These are phyloP conservation scores for Phytophthora fragariaefolia DNA, from an alignment of 352 stramenopile genomes.

Conservation along the genomic window DNA sequence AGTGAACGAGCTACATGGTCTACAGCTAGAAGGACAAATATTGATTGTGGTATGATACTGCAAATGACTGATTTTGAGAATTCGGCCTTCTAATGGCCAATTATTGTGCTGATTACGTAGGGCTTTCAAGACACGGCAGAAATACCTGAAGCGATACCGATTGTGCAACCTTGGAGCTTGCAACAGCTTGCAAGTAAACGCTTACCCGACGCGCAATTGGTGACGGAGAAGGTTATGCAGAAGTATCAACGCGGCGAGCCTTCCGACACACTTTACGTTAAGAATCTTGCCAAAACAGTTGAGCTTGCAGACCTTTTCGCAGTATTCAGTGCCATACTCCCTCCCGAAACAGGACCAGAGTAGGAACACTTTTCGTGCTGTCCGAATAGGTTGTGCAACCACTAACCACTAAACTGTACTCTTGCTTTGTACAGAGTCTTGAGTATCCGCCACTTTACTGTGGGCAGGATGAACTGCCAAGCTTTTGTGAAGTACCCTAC, in stretches of 20 bases:
- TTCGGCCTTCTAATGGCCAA: constrained; percentile 10
- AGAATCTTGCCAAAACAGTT: constrained; percentile 77
- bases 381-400: too few relatives aligned
- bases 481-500: constrained; percentile 81
- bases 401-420: too few relatives aligned
- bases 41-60: constrained; percentile 56
- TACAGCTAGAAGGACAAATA: constrained; percentile 53
- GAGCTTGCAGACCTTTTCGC: constrained; percentile 47
- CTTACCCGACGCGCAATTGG: constrained; percentile 26
- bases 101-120: constrained; percentile 20
- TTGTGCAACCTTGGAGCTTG: constrained; percentile 30
- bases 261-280: constrained; percentile 76
- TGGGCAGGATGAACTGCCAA: constrained; percentile 87
- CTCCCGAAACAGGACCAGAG: constrained; percentile 26
- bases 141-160: background rate
- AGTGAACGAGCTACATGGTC: constrained; percentile 52
- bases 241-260: constrained; percentile 67
- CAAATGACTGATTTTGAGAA: too few relatives aligned
- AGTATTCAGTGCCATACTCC: constrained; percentile 59
- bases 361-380: too few relatives aligned
- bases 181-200: constrained; percentile 35
- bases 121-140: constrained; percentile 23
- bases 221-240: constrained; percentile 66
- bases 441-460: constrained; percentile 74
- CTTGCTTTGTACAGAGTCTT: constrained; percentile 39